Evolutionary conservation across 805 yeast species (phyloP), one percentile per base, ranked within the genome.

Genomic region (Starmerella bombi): DNA sequence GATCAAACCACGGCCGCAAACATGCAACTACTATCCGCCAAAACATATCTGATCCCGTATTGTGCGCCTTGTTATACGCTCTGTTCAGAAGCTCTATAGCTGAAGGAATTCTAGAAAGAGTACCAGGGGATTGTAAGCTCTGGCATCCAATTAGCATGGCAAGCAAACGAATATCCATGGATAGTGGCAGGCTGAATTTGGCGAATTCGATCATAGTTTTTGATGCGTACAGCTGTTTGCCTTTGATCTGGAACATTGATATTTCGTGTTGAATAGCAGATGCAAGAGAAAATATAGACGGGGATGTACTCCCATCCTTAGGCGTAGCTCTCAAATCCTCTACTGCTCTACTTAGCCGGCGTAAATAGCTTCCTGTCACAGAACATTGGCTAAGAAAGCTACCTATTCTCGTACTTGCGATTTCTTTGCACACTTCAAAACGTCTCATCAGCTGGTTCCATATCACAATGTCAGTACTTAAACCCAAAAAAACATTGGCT

Each of bases 91-190:
- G 31, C 2, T 28, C 41, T 3, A 31, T 29, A 0, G 50, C 40
- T 1, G 35, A 0, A 2, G 54, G 54, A 5, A 49, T 21, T 1
- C 34, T n/a, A 1, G 22, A 15, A 5, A 50, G 36, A 3, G 25
- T 17, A 10, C 49, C 47, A 5, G 34, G 28, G 2, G 3, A 5
- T 1, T 14, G 9, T 16, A 46, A 36, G 21, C 47, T 37, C 2
- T 38, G 38, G 28, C 54, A 50, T 14, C 52, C 54, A 4, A 50
- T 18, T 3, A 50, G 41, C 19, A 38, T 29, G 15, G 51, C 49
- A 14, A 50, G 37, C 1, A 12, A 20, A 5, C 36, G 17, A 14
- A 40, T 34, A 3, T 33, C 27, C 8, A 18, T 23, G 2, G 29
- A 5, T 1, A 25, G 6, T 1, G 8, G 9, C 4, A 20, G n/a